phyloP scores from a whole-genome alignment of 208 protist species.

The Trichomonas gallinae region DNA sequence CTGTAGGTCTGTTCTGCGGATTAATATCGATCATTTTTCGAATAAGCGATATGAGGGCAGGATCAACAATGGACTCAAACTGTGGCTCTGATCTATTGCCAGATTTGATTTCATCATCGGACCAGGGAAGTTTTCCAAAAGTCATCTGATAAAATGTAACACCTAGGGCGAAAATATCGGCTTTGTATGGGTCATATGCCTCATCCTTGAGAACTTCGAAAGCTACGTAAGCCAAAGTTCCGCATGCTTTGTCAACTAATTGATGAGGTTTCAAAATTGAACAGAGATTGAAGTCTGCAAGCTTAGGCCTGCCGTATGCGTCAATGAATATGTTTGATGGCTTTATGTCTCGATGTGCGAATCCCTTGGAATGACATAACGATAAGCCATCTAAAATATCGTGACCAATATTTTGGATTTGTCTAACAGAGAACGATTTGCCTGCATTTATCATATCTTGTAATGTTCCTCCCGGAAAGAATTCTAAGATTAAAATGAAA shows the following conservation, averaged over 20 bases:
- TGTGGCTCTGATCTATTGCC: background rate
- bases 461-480: background rate
- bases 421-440: background rate
- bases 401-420: background rate
- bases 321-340: background rate
- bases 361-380: background rate
- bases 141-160: slow-evolving; percentile 14
- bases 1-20: background rate
- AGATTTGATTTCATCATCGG: background rate
- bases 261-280: background rate
- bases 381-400: background rate
- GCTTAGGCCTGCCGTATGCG: background rate
- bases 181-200: background rate
- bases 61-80: background rate
- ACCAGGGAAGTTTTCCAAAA: background rate
- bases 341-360: slow-evolving; percentile 1
- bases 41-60: background rate
- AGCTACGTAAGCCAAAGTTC: background rate
- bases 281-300: background rate
- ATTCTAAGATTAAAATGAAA: background rate
- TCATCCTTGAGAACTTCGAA: background rate
- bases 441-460: background rate
- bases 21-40: background rate
- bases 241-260: background rate
- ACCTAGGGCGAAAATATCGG: background rate